These are phyloP conservation scores for Polyplosphaeria fusca DNA, from an alignment of 495 filamentous ascomycete genomes.

Conservation along the genomic window DNA sequence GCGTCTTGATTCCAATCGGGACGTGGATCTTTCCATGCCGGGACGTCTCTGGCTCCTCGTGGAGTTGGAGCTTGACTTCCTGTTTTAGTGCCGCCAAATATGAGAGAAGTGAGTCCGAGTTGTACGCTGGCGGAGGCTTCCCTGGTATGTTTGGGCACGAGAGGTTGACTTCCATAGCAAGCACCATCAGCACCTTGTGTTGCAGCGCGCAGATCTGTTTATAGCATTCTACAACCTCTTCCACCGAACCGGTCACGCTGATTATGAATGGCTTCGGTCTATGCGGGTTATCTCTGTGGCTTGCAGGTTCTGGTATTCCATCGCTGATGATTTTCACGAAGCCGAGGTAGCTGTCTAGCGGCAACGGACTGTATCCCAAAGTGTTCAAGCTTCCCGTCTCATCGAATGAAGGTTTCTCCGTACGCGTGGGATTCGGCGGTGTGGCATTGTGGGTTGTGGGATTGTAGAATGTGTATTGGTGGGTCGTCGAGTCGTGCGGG, in stretches of 20 bases:
- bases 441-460: constrained; percentile 27
- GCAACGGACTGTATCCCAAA: constrained; percentile 46
- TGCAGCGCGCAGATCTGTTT: constrained; percentile 29
- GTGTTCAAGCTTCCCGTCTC: constrained; percentile 44
- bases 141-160: constrained; percentile 69
- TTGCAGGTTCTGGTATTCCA: not conserved
- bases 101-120: constrained; percentile 40
- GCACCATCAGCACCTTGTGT: constrained; percentile 37
- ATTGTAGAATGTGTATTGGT: constrained; percentile 47
- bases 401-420: constrained; percentile 2
- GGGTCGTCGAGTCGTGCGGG: constrained; percentile 48
- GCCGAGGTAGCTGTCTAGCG: constrained; percentile 38
- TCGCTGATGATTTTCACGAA: constrained; percentile 36
- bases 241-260: constrained; percentile 61
- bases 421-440: not conserved
- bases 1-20: constrained; percentile 63
- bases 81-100: constrained; percentile 50
- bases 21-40: constrained; percentile 21
- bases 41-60: not conserved
- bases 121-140: constrained; percentile 67
- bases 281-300: not conserved
- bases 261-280: constrained; percentile 59
- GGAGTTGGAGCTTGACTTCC: constrained; percentile 5
- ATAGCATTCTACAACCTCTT: constrained; percentile 51
- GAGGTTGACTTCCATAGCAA: constrained; percentile 69